Conservation (phyloP, 1,139 yeast genomes). For the Geotrichum phurueaensis region DNA sequence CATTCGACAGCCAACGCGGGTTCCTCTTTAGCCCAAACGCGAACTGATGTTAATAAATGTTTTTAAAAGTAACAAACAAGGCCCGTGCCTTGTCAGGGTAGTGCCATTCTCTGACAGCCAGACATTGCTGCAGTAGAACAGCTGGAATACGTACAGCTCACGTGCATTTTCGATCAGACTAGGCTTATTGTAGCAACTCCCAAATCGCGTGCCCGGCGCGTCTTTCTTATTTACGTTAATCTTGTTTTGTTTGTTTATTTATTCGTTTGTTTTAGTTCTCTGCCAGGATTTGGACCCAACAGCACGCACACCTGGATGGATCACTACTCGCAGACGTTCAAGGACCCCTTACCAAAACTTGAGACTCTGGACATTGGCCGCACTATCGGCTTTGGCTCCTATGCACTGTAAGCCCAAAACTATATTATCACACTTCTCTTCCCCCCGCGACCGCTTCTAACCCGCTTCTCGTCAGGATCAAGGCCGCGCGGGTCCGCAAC, state of each 20-base stretch:
- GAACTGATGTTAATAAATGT: too few species aligned
- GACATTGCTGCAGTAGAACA: not conserved
- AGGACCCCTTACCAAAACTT: constrained; percentile 6
- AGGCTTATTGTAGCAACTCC: not conserved
- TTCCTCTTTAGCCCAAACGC: too few species aligned
- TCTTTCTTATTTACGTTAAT: not conserved
- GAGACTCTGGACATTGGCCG: constrained; percentile 3
- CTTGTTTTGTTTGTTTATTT: not conserved
- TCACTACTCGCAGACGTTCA: constrained; percentile 3
- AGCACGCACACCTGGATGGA: not conserved
- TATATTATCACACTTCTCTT: not conserved
- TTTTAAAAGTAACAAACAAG: not conserved
- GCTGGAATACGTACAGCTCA: not conserved
- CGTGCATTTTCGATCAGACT: not conserved
- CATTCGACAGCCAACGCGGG: too few species aligned
- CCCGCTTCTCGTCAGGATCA: constrained; percentile 1
- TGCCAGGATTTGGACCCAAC: not conserved
- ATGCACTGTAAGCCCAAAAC: constrained; percentile 1
- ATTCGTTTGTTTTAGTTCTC: not conserved
- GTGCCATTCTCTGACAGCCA: not conserved
- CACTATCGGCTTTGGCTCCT: constrained; percentile 6
- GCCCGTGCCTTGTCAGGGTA: not conserved
- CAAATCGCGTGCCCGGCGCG: not conserved
- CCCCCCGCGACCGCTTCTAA: not conserved
- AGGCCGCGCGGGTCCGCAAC: constrained; percentile 10